Conservation (phyloP, 2,329 filamentous ascomycete species). For the Fusarium papillatum region DNA sequence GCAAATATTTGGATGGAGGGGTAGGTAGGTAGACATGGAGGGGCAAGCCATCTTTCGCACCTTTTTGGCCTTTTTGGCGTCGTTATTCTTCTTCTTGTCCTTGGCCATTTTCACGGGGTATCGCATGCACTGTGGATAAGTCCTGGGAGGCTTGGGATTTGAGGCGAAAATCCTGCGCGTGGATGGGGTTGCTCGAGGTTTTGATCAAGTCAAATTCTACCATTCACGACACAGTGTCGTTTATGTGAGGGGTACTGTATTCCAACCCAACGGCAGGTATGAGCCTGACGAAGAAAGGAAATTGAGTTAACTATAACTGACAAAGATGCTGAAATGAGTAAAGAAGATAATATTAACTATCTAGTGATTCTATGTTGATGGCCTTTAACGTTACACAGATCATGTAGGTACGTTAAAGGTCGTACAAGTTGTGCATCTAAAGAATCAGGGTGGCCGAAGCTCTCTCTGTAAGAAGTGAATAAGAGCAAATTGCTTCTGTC, state of each 20-base stretch:
- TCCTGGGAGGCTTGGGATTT: not conserved
- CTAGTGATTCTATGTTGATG: too few relatives aligned
- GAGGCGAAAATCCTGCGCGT: slow-evolving; percentile 20
- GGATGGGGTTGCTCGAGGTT: slow-evolving; percentile 42
- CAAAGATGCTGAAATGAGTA: not conserved
- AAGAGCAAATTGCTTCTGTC: not conserved
- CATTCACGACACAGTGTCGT: slow-evolving; percentile 36
- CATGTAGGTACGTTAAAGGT: not conserved
- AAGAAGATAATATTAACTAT: not conserved
- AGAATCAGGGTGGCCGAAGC: not conserved
- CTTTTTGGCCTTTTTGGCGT: slow-evolving; percentile 65
- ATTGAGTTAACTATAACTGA: not conserved
- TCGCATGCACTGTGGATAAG: slow-evolving; percentile 1
- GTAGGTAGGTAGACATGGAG: slow-evolving; percentile 15
- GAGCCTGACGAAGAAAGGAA: not conserved
- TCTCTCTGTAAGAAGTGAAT: not conserved
- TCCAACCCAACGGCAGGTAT: not conserved
- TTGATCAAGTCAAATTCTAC: slow-evolving; percentile 45
- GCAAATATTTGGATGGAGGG: slow-evolving; percentile 34
- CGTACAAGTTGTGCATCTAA: too few relatives aligned
- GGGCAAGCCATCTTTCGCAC: slow-evolving; percentile 46
- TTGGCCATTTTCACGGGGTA: slow-evolving; percentile 58
- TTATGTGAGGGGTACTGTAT: slow-evolving; percentile 1
- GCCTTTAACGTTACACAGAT: not conserved
- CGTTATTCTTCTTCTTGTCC: slow-evolving; percentile 64